phyloP scores from a whole-genome alignment of 2,329 filamentous ascomycete species.

The Fusarium staphyleae region DNA sequence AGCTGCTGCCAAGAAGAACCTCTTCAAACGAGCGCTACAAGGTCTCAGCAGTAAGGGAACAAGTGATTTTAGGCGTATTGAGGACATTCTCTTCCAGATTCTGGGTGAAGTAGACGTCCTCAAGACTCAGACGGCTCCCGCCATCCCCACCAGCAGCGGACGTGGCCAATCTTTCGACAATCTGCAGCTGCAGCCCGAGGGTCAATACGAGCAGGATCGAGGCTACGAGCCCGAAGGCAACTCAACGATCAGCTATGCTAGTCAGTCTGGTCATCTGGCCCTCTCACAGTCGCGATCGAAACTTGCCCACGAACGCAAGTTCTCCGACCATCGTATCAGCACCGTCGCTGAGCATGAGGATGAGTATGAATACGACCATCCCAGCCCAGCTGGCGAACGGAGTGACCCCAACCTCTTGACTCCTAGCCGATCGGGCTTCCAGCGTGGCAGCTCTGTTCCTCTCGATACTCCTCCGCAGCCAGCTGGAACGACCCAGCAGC shows the following conservation, averaged over 20 bases:
- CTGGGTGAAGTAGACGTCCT: conserved; percentile 89
- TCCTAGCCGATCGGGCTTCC: conserved; percentile 59
- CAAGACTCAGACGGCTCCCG: conserved; percentile 64
- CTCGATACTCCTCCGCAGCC: conserved; percentile 66
- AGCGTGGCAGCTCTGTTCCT: conserved; percentile 61
- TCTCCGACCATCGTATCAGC: conserved; percentile 83
- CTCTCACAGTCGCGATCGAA: conserved; percentile 60
- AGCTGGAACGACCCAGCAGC: conserved; percentile 44
- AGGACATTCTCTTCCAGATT: conserved; percentile 90
- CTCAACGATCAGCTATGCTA: conserved; percentile 70
- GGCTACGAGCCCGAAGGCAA: conserved; percentile 89
- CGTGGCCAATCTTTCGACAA: conserved; percentile 72
- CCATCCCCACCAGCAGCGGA: conserved; percentile 53
- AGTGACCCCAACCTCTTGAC: conserved; percentile 64
- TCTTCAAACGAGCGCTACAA: conserved; percentile 94
- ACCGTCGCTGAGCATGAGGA: conserved; percentile 87
- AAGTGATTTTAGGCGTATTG: conserved; percentile 86
- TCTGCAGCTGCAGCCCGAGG: conserved; percentile 66
- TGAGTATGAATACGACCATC: conserved; percentile 66
- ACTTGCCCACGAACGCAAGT: conserved; percentile 60
- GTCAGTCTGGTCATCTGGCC: conserved; percentile 79
- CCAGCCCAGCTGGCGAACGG: conserved; percentile 50
- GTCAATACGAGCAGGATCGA: conserved; percentile 71
- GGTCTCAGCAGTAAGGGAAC: conserved; percentile 87
- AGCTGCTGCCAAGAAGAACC: conserved; percentile 78